A percentile compares a stretch with the other conserved stretches of the same genome.
These are phyloP conservation scores for Piper betle DNA, from an alignment of 164 flowering plant genomes.

Conservation along the genomic window DNA sequence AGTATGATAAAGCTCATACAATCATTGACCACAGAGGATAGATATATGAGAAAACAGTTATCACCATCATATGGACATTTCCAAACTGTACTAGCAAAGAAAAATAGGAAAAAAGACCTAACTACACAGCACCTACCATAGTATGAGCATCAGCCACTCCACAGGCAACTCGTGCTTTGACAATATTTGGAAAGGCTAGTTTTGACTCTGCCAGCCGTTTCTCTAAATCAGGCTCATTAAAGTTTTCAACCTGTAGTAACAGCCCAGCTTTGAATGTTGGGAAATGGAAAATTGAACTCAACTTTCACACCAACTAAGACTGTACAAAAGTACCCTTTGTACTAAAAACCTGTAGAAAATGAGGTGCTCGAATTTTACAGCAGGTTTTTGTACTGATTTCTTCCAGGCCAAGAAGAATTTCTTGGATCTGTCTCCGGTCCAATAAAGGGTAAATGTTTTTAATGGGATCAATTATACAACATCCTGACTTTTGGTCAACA, in stretches of 20 bases:
- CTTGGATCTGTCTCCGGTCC: constrained; percentile 22
- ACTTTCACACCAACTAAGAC: not conserved
- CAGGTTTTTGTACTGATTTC: constrained; percentile 27
- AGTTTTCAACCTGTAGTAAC: constrained; percentile 56
- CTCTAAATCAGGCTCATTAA: constrained; percentile 36
- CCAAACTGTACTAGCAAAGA: not conserved
- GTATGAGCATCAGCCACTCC: constrained; percentile 20
- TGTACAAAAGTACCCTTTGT: constrained; percentile 9
- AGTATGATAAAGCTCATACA: too few relatives aligned
- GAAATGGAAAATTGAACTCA: not conserved
- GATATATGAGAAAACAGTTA: too few relatives aligned
- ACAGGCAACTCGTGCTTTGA: constrained; percentile 88
- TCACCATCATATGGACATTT: too few relatives aligned
- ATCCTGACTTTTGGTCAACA: constrained; percentile 29
- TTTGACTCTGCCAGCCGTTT: constrained; percentile 38
- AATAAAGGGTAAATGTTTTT: constrained; percentile 53
- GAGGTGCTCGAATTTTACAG: constrained; percentile 54
- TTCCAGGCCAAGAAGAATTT: constrained; percentile 50
- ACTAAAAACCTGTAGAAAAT: constrained; percentile 60
- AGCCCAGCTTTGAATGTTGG: not conserved
- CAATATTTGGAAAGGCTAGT: constrained; percentile 59
- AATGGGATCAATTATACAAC: constrained; percentile 63
- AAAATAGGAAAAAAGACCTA: not conserved
- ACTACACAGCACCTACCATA: constrained; percentile 37
- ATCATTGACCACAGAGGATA: too few relatives aligned